These are phyloP conservation scores for Solanum commersonii DNA, from an alignment of 257 asterid species.

Conservation along the genomic window DNA sequence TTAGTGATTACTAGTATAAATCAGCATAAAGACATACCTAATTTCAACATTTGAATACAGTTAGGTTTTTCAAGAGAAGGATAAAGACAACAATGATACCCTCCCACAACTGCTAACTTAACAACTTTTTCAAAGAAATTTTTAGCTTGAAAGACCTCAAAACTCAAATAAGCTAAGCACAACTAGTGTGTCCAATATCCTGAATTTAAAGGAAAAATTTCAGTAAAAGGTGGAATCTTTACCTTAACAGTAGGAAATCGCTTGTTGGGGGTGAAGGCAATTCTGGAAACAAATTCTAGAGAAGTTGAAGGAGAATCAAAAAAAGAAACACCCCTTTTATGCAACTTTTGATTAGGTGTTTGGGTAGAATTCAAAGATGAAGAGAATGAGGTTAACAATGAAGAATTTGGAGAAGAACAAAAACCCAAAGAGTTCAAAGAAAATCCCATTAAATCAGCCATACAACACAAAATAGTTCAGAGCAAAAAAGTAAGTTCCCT, in stretches of 20 bases:
- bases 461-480: conserved; percentile 2
- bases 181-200: not conserved
- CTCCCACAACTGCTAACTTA: not conserved
- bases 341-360: conserved; percentile 20
- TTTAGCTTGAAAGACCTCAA: not conserved
- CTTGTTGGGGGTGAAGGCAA: conserved; percentile 30
- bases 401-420: conserved; percentile 16
- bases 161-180: not conserved
- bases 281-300: conserved; percentile 29
- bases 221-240: conserved; percentile 11
- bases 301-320: conserved; percentile 19
- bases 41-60: not conserved
- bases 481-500: not conserved
- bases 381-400: conserved; percentile 38
- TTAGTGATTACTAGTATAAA: not conserved
- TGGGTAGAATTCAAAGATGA: conserved; percentile 35
- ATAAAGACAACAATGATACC: not conserved
- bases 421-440: conserved; percentile 37
- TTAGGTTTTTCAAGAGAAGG: not conserved
- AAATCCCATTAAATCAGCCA: conserved; percentile 54
- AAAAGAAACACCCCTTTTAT: conserved; percentile 32
- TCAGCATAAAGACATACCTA: not conserved
- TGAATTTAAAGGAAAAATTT: not conserved
- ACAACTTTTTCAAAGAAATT: not conserved
- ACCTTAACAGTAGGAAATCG: conserved; percentile 53